Evolutionary conservation across 768 basidiomycete species (phyloP), one percentile per base, ranked within the genome.

Genomic region (Panaeolus papilionaceus): DNA sequence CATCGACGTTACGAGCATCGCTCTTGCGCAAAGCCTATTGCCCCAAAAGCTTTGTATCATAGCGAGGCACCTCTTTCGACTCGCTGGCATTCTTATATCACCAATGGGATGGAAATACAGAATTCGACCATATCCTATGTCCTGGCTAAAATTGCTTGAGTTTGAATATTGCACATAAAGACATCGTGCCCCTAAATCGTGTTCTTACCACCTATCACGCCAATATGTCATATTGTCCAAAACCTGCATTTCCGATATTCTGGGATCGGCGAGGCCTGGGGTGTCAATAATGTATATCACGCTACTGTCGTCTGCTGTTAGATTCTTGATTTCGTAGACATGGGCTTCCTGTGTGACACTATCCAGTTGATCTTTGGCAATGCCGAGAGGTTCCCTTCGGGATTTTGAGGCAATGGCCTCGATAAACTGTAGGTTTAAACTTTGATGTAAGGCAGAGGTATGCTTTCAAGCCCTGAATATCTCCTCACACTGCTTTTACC

Each of bases 341-440:
- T 12, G 12, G 1, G 47, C n/a, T 12, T 51, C 20, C 7, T 51
- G 47, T 8, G 47, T 51, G n/a, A 51, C 47, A 7, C 47, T 51
- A 9, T 51, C 47, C n/a, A 51, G 47, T 18, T 51, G 47, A 51
- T 51, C 47, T 12, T 51, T 51, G n/a, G 47, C n/a, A 9, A 51
- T 51, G 9, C 47, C 47, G 8, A 51, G 47, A 5, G 47, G 47
- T 26, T 20, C 20, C 23, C 12, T 26, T 51, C 23, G 8, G 9
- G 47, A 51, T 23, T 51, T 51, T 12, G 47, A 51, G 47, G 20
- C n/a, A 26, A 51, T 51, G 20, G 47, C 47, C 20, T 51, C 47
- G 9, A 51, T 51, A 18, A 51, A 51, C 47, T 51, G 7, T 51
- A 33, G 33, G 5, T 3, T 3, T 3, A 33, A 33, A 33, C 33